Percentiles rank a stretch among this genome's conserved stretches.
These are phyloP conservation scores for Penicillium concentricum DNA, from an alignment of 2,329 filamentous ascomycete species.

Conservation along the genomic window DNA sequence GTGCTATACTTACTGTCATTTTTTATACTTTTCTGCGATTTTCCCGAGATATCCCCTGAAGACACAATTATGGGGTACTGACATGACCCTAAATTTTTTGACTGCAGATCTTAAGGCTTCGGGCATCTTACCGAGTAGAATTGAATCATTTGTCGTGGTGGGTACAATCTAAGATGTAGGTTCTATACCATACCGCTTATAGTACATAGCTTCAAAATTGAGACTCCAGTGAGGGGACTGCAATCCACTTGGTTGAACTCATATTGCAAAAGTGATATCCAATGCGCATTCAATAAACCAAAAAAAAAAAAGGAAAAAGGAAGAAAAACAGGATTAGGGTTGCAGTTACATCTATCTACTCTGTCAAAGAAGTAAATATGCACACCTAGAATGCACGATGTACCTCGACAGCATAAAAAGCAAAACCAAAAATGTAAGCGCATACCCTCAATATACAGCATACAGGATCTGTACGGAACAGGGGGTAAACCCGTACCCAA, in stretches of 20 bases:
- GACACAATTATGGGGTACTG: constrained; percentile 1
- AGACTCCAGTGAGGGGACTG: background rate
- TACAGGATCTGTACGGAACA: background rate
- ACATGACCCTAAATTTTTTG: background rate
- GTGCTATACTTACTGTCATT: background rate
- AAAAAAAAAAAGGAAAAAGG: background rate
- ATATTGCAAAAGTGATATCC: background rate
- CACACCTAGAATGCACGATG: background rate
- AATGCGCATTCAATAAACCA: background rate
- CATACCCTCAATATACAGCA: background rate
- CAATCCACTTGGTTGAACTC: background rate
- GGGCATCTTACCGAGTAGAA: background rate
- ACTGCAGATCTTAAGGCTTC: background rate
- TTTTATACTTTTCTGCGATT: background rate
- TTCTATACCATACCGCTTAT: too few relatives aligned
- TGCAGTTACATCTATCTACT: background rate
- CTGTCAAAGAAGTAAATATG: background rate
- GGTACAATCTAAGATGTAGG: background rate
- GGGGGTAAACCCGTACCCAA: background rate
- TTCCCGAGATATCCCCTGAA: background rate
- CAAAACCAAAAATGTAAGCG: background rate
- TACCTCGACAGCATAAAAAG: background rate
- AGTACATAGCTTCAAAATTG: background rate
- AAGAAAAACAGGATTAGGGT: background rate
- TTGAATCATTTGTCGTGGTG: background rate